Evolutionary conservation across 108 stramenopile genomes (phyloP).

Genomic region (Pseudonitzschia multiseries): DNA sequence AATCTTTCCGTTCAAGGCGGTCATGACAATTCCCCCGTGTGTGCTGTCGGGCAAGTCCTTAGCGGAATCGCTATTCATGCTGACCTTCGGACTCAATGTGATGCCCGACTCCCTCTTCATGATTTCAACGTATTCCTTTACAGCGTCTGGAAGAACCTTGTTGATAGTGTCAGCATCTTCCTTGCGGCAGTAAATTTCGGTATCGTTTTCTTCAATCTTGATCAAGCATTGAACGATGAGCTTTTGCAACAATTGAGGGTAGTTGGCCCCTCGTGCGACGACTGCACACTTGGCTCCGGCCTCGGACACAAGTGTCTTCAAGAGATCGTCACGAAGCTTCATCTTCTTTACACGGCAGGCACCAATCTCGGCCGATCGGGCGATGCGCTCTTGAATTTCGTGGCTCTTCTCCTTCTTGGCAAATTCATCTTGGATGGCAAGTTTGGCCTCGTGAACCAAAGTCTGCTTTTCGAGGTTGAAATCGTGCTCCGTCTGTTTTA

Average conservation of each 20-base stretch:
- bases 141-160: constrained; percentile 78
- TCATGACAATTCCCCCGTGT: constrained; percentile 92
- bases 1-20: constrained; percentile 91
- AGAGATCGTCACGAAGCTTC: constrained; percentile 92
- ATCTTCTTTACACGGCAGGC: constrained; percentile 98
- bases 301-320: constrained; percentile 72
- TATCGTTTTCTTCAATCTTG: constrained; percentile 97
- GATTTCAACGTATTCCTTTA: constrained; percentile 89
- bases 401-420: constrained; percentile 96
- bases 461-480: constrained; percentile 99
- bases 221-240: constrained; percentile 98
- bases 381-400: constrained; percentile 91
- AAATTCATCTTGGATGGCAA: constrained; percentile 95
- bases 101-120: constrained; percentile 90
- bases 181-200: constrained; percentile 83
- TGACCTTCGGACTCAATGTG: constrained; percentile 79
- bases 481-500: constrained; percentile 86
- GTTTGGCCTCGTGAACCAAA: constrained; percentile 97
- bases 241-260: constrained; percentile 91
- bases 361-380: constrained; percentile 92
- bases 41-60: constrained; percentile 68
- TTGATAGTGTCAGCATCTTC: constrained; percentile 85
- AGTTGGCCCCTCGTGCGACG: constrained; percentile 82
- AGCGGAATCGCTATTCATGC: constrained; percentile 67
- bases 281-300: constrained; percentile 81